Conservation (phyloP, 257 asterid species). For the Primulina huaijiensis region DNA sequence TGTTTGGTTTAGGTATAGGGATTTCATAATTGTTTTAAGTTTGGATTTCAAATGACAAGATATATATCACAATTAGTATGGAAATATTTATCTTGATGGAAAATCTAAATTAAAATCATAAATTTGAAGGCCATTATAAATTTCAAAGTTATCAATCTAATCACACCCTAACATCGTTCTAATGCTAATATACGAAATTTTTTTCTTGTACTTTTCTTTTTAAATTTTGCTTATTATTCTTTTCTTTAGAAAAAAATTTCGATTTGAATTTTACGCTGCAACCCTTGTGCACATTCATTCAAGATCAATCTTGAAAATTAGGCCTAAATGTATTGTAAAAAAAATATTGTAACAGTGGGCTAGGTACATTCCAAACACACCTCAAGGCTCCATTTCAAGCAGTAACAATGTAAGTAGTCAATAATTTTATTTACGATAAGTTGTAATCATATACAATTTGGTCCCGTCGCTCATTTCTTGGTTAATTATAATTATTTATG, state of each 20-base stretch:
- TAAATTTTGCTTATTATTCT: too few relatives aligned
- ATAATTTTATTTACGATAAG: background rate
- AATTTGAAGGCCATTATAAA: background rate
- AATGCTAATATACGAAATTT: background rate
- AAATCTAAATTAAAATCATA: too few relatives aligned
- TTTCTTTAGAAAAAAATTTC: too few relatives aligned
- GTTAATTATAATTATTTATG: background rate
- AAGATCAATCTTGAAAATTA: background rate
- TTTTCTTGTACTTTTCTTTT: too few relatives aligned
- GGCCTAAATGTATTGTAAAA: background rate
- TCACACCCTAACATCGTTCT: background rate
- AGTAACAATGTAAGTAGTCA: constrained; percentile 46
- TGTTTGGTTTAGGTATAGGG: too few relatives aligned
- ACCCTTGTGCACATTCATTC: background rate
- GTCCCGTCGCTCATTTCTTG: too few relatives aligned
- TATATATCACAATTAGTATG: too few relatives aligned
- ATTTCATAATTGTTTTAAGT: too few relatives aligned
- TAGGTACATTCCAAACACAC: constrained; percentile 69
- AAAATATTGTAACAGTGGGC: constrained; percentile 69
- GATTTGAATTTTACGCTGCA: too few relatives aligned
- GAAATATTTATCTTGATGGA: too few relatives aligned
- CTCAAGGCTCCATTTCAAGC: constrained; percentile 46
- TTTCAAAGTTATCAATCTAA: background rate
- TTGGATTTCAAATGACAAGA: too few relatives aligned
- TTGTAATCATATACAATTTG: too few relatives aligned